A percentile compares a stretch with the other conserved stretches of the same genome.
Evolutionary conservation across 1,284 basidiomycete genomes (phyloP).

Genomic region (Puccinia triticina): DNA sequence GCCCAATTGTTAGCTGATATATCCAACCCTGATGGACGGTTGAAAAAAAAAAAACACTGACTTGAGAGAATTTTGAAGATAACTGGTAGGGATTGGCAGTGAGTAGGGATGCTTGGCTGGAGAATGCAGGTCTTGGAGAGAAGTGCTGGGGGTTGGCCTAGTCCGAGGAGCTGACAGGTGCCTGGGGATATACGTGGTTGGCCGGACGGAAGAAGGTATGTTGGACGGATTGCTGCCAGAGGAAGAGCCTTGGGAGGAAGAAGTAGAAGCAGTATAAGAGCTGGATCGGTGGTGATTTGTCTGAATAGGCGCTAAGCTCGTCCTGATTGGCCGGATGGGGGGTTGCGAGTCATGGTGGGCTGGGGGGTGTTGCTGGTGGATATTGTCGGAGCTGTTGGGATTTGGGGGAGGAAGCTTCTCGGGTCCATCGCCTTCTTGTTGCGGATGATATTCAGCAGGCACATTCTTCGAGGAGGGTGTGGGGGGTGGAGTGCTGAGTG

Average conservation of each 20-base stretch:
- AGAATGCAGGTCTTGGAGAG: neutral
- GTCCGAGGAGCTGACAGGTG: neutral
- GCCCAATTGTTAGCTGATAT: too few species aligned
- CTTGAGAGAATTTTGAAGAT: neutral
- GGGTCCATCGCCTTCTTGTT: neutral
- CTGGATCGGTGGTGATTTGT: neutral
- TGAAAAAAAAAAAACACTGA: too few species aligned
- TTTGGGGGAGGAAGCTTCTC: too few species aligned
- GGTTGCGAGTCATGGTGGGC: too few species aligned
- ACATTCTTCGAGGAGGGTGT: neutral
- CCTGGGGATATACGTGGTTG: neutral
- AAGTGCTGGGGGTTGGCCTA: neutral
- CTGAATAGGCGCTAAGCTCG: neutral
- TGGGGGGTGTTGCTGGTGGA: too few species aligned
- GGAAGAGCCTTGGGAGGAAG: neutral
- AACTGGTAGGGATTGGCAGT: neutral
- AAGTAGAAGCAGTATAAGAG: neutral
- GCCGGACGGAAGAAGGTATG: too few species aligned
- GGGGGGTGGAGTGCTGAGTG: neutral
- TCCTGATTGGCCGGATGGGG: too few species aligned
- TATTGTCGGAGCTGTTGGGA: too few species aligned
- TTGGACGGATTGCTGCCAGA: neutral
- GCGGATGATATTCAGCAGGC: neutral
- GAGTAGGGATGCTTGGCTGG: neutral
- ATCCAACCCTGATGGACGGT: too few species aligned